Base-by-base conservation (phyloP, 2,329 filamentous ascomycete genomes). In the Sporothrix humicola region DNA sequence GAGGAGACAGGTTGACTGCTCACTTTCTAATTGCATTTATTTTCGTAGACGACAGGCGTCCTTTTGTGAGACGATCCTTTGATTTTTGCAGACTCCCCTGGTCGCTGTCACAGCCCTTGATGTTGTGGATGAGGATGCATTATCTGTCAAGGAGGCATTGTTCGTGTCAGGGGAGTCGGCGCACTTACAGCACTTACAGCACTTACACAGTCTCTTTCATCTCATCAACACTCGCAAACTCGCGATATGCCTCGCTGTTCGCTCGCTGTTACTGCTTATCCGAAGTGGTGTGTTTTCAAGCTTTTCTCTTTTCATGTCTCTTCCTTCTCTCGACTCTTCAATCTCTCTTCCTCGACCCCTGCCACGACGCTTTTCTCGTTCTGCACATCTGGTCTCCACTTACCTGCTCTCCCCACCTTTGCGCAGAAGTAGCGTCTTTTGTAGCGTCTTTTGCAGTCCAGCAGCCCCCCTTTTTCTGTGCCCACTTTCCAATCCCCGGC, bases 41-140 rank as follows among this genome's bases (percentile, higher is more conserved):
- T 26, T 26, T 26, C 23, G 23, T 26, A 26, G 23, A 26, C 23
- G 23, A 26, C 23, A 26, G 3, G 3, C 23, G 23, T 3, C 23
- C 20, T 20, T 20, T 54, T 20, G 50, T 54, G 5, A 9, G 10
- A n/a, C n/a, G 52, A 56, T 58, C 54, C 23, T 31, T 58, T 58
- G 10, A 31, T 58, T 58, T 58, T 37, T 58, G 54, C 54, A 58
- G 23, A 58, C 54, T 31, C 54, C 54, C 54, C 54, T 58, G 54
- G 54, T 31, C 54, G 54, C 54, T 58, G 54, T 17, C 54, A 58
- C 23, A 58, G 10, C 54, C 23, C 23, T 23, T 58, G 54, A 12
- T 31, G 54, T 31, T 37, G 31, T 37, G 31, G 7, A 37, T 10
- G 9, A 31, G 23, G 23, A 58, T 58, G 54, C 20, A 23, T 58